Base-by-base conservation (phyloP, 1,284 basidiomycete genomes). In the Termitomyces sp. region DNA sequence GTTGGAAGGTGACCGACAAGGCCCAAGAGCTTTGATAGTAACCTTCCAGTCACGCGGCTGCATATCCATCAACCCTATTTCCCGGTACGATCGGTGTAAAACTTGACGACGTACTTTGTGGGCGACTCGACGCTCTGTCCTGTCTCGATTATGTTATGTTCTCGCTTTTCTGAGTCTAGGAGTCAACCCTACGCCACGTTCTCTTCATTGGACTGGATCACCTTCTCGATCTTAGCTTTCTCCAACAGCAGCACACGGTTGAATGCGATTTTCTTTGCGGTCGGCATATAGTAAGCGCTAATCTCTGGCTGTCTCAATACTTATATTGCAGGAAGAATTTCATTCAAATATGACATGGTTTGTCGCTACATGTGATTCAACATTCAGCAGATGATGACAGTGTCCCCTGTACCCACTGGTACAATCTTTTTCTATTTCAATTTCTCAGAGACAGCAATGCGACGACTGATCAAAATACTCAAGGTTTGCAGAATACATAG, bases 51-150 rank as follows among this genome's bases (percentile, higher is more conserved):
- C 49, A 54, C 49, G 40, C 34, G 53, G 19, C 30, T 21, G 21
- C 41, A 38, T 46, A 18, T 52, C 11, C 35, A 46, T 50, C 53
- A 46, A 53, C 30, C 24, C 21, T 24, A 56, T 66, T 65, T 68
- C 60, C 67, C 67, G 67, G 58, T 58, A 57, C 60, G 47, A 64
- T 60, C 65, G 66, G 67, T 62, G 68, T 66, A 68, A 31, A 67
- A 67, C 64, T 60, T 66, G 61, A 56, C 63, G 62, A 63, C 64
- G 55, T 61, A 60, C 64, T 56, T 50, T 49, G 51, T 58, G 50
- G 33, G 53, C 45, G 58, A 58, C 56, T 44, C 57, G 46, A 56
- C 53, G 49, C 39, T 26, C 11, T 39, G n/a, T 37, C 21, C 18
- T 38, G 3, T 53, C 11, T 14, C 13, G n/a, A n/a, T 16, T 13